Evolutionary conservation across 2,329 filamentous ascomycete species (phyloP), one percentile per base, ranked within the genome.

Genomic region (Xylaria sp.): DNA sequence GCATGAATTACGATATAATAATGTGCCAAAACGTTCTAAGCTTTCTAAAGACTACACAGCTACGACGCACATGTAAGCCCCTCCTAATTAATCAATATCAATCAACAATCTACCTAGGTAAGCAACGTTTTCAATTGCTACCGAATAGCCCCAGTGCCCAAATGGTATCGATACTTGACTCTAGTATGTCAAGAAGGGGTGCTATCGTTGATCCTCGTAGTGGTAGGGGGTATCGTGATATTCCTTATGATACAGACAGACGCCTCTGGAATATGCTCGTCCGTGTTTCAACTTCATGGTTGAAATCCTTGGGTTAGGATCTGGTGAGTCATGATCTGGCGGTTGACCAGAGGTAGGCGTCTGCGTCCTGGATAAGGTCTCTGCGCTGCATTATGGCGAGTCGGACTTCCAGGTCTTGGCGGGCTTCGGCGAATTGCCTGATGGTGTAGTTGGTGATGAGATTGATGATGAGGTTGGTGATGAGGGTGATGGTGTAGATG

Each of bases 241-340:
- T 39, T 11, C 17, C 47, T 11, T 51, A 32, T 42, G 7, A 48
- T 54, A 58, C 56, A 24, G 21, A 19, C 17, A 19, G 7, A 24
- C 27, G 3, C 7, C 4, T 11, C 34, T 11, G 17, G 32, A 14
- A 60, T 24, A 6, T 42, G 4, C 14, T n/a, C 36, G 21, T 32
- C 19, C 21, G 6, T 36, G 42, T 12, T 27, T 51, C 36, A 50
- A 48, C 24, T 61, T 75, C 55, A 75, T 54, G 72, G 74, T 21
- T 76, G 73, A 36, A 75, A 76, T 7, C 76, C 75, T 47, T 77
- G 74, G 3, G 76, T 77, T 21, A 77, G 55, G 61, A 78, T 78
- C 64, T 78, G 75, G 61, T 77, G 75, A 2, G 75, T 78, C 73
- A 77, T 75, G 39, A 76, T 73, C 68, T 77, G 74, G 36, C 76